Base-by-base conservation (phyloP, 208 protist genomes). In the Tritrichomonas foetus region DNA sequence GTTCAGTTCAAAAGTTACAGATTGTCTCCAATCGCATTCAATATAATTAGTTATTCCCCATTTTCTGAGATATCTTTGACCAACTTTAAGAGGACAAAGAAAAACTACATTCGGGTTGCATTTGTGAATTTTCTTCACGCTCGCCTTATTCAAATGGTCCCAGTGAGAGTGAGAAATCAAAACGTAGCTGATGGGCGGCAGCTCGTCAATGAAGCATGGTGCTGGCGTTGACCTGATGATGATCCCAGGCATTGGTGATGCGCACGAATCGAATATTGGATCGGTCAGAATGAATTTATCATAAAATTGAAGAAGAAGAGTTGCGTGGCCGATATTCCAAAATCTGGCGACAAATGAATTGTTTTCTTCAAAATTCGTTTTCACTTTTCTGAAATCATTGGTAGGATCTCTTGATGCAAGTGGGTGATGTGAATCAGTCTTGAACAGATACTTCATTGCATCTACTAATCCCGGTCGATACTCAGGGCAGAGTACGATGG, bases 251-350 rank as follows among this genome's bases (percentile, higher is more conserved):
- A 57, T 30, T 47, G 78, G 78, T 53, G 78, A 89, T 61, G 78
- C 78, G 36, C 57, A 89, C 14, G 33, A 44, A 5, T 57, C 47
- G 47, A 89, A 89, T 13, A 89, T 89, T 16, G 78, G 78, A 57
- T 89, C 78, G 2, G 78, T 89, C 1, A 89, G 13, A 0, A 89
- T 89, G 30, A 89, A 89, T 9, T 39, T 57, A 39, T 89, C 47
- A 39, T 89, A 57, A 5, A 89, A n/a, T 89, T 89, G 78, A 61
- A 89, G 53, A 1, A 89, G 30, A 89, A n/a, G 33, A 57, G 78
- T 89, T n/a, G 78, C 78, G 57, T 89, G 78, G 8, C 47, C 78
- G 39, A 89, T 53, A 25, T 33, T 47, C 41, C 47, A 89, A 57
- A 5, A 61, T 22, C 16, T 5, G 16, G 53, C 53, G 5, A 61